Conservation (phyloP, 306 rosid genomes). For the Ceratonia siliqua region DNA sequence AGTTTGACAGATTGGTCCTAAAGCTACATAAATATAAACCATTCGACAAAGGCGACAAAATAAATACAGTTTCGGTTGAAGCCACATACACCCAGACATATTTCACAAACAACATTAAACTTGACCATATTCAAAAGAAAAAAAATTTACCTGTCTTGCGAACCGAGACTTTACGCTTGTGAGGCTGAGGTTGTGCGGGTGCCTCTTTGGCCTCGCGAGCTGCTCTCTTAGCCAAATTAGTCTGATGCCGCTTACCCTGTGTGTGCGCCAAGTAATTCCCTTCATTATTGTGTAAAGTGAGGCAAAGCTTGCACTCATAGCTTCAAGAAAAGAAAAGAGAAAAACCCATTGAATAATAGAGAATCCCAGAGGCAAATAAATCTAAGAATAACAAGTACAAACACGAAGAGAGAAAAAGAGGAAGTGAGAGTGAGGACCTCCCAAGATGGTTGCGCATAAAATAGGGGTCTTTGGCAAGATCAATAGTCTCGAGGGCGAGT, state of each 20-base stretch:
- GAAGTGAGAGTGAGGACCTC: slow-evolving; percentile 33
- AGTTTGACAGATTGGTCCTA: too few species aligned
- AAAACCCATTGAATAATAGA: background rate
- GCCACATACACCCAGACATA: background rate
- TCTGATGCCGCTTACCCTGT: slow-evolving; percentile 95
- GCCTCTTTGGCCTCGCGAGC: slow-evolving; percentile 98
- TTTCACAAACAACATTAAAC: background rate
- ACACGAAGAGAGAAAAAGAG: background rate
- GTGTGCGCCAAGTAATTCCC: slow-evolving; percentile 97
- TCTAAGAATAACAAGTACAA: background rate
- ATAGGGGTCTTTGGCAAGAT: slow-evolving; percentile 95
- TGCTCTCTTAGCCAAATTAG: slow-evolving; percentile 89
- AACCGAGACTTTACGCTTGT: slow-evolving; percentile 79
- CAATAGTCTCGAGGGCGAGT: slow-evolving; percentile 89
- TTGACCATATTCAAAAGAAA: background rate
- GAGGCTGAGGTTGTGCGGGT: slow-evolving; percentile 97
- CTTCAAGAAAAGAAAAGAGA: slow-evolving; percentile 38
- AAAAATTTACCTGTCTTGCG: slow-evolving; percentile 63
- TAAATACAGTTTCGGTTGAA: too few species aligned
- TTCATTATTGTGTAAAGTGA: slow-evolving; percentile 93
- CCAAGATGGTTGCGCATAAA: slow-evolving; percentile 99
- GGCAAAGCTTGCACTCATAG: slow-evolving; percentile 91
- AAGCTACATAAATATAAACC: too few species aligned
- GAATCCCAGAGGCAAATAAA: background rate
- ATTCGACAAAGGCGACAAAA: too few species aligned